Evolutionary conservation across 2,329 filamentous ascomycete species (phyloP).

Genomic region (Cladophialophora carrionii): DNA sequence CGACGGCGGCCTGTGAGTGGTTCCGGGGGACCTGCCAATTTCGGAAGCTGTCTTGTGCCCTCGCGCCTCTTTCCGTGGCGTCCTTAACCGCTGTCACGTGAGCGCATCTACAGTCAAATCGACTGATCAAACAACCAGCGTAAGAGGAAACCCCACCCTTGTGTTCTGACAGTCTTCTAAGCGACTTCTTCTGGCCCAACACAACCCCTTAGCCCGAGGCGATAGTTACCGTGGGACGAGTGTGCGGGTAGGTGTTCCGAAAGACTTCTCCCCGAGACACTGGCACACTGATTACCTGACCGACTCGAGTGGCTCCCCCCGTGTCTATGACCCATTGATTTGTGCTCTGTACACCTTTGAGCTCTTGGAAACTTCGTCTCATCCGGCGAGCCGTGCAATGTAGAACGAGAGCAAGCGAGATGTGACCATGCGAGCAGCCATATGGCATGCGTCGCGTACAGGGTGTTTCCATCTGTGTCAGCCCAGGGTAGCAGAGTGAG

Average conservation of each 20-base stretch:
- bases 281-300: slow-evolving; percentile 13
- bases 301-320: neutral
- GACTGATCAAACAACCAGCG: neutral
- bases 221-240: neutral
- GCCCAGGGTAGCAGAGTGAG: slow-evolving; percentile 30
- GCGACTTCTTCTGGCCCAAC: neutral
- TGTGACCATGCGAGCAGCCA: slow-evolving; percentile 16
- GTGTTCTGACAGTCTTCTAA: neutral
- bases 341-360: slow-evolving; percentile 3
- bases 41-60: neutral
- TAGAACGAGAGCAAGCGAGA: slow-evolving; percentile 13
- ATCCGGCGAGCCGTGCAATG: slow-evolving; percentile 1
- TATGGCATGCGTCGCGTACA: slow-evolving; percentile 9
- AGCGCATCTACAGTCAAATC: neutral
- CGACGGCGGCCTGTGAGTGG: slow-evolving; percentile 4
- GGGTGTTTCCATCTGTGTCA: slow-evolving; percentile 14
- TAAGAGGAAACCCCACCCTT: slow-evolving; percentile 2
- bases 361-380: slow-evolving; percentile 4
- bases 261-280: slow-evolving; percentile 18
- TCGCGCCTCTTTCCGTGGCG: neutral
- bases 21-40: slow-evolving; percentile 8
- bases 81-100: neutral
- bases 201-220: neutral
- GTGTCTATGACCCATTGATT: neutral
- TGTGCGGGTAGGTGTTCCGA: neutral